A percentile compares a stretch with the other conserved stretches of the same genome.
Evolutionary conservation across 2,329 filamentous ascomycete species (phyloP).

Genomic region (Sporothrix luriei): DNA sequence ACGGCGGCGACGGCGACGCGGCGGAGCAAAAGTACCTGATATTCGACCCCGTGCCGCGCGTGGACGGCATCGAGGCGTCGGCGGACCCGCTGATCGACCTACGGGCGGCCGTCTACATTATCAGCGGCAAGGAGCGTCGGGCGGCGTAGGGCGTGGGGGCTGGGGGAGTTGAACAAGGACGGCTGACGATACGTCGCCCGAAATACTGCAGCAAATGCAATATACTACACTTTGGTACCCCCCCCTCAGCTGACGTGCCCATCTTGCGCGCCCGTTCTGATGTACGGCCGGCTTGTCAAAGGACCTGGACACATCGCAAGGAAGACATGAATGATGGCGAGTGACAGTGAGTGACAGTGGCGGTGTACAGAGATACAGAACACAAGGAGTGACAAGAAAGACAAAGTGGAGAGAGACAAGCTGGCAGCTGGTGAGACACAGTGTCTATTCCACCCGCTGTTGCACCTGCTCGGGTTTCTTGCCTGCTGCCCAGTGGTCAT

Average conservation of each 20-base stretch:
- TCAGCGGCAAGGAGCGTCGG: constrained; percentile 57
- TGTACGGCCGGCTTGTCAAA: constrained; percentile 13
- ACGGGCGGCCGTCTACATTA: constrained; percentile 58
- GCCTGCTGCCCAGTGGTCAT: neutral
- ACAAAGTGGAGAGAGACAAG: neutral
- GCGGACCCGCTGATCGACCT: constrained; percentile 60
- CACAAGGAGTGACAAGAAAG: neutral
- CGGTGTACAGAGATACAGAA: neutral
- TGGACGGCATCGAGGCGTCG: constrained; percentile 55
- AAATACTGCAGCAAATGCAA: no score
- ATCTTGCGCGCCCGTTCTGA: neutral
- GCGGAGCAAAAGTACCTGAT: constrained; percentile 56
- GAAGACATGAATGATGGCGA: neutral
- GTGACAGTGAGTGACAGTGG: neutral
- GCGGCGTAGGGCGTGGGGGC: constrained; percentile 40
- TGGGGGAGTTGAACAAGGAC: neutral
- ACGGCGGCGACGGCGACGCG: constrained; percentile 46
- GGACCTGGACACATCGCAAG: constrained; percentile 3
- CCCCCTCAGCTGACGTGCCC: neutral
- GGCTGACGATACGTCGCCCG: neutral
- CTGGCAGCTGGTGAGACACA: constrained; percentile 8
- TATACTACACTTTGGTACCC: no score
- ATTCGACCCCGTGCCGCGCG: constrained; percentile 62
- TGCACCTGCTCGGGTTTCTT: neutral
- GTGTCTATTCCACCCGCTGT: neutral